Evolutionary conservation across 116 monocot genomes (phyloP).

Genomic region (Zostera marina): DNA sequence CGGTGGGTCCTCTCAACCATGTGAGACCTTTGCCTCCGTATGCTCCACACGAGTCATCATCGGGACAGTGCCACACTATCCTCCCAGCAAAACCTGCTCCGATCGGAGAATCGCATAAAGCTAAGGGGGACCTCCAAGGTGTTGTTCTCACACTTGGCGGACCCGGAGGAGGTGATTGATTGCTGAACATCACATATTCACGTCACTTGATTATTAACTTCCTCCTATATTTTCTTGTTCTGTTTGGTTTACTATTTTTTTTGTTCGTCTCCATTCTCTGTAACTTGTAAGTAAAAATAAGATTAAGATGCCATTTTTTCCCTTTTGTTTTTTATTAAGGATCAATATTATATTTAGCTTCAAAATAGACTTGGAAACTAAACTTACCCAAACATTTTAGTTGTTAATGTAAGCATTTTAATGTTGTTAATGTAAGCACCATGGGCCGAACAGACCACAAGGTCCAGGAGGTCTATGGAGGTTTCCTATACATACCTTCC

Average conservation of each 20-base stretch:
- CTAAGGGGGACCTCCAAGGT: constrained; percentile 48
- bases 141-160: constrained; percentile 77
- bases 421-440: too few species aligned
- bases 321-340: too few species aligned
- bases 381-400: too few species aligned
- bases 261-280: background rate
- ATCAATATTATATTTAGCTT: too few species aligned
- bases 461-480: too few species aligned
- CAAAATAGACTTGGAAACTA: too few species aligned
- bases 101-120: constrained; percentile 15
- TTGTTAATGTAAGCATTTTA: too few species aligned
- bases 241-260: background rate
- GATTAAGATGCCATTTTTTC: too few species aligned
- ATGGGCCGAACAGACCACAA: too few species aligned
- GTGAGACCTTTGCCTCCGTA: background rate
- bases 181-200: background rate
- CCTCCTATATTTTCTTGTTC: background rate
- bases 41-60: constrained; percentile 17
- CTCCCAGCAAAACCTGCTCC: constrained; percentile 21
- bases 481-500: too few species aligned
- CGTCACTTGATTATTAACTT: background rate
- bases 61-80: constrained; percentile 7
- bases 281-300: background rate
- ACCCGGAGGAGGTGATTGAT: constrained; percentile 21
- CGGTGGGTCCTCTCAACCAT: too few species aligned